A percentile compares a stretch with the other conserved stretches of the same genome.
Conservation (phyloP, 768 basidiomycete genomes). For the Tricholoma saponaceum region DNA sequence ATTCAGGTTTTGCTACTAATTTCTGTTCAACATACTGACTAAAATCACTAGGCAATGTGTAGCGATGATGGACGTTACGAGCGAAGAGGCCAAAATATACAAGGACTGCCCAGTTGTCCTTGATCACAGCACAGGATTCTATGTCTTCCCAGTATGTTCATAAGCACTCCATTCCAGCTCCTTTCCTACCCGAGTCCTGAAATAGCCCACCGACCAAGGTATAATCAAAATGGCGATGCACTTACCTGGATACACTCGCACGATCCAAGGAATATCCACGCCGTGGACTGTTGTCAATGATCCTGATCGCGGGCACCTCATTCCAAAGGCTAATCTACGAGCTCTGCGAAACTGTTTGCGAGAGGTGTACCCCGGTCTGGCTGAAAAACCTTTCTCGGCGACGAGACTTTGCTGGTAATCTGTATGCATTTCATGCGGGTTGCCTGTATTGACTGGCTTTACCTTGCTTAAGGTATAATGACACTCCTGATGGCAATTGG, state of each 20-base stretch:
- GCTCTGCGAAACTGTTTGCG: conserved; percentile 49
- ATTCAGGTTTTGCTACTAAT: background rate
- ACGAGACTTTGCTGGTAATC: conserved; percentile 86
- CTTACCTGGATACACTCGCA: conserved; percentile 64
- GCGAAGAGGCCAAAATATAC: conserved; percentile 64
- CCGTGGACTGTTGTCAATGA: conserved; percentile 73
- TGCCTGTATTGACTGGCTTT: background rate
- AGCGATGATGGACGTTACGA: conserved; percentile 71
- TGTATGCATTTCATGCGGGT: background rate
- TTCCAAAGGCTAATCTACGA: conserved; percentile 56
- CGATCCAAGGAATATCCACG: conserved; percentile 51
- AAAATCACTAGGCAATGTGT: conserved; percentile 59
- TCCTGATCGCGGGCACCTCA: conserved; percentile 50
- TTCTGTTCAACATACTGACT: background rate
- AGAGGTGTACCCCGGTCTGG: conserved; percentile 73
- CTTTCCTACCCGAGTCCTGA: background rate
- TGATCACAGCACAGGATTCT: conserved; percentile 72
- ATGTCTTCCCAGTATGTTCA: conserved; percentile 71
- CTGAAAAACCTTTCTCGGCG: conserved; percentile 59
- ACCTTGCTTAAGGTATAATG: conserved; percentile 70
- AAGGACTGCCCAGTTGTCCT: conserved; percentile 62
- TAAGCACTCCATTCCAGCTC: background rate
- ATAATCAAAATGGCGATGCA: conserved; percentile 81
- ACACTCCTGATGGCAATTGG: conserved; percentile 86
- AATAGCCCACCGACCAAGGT: conserved; percentile 64